Percentiles rank a stretch among this genome's conserved stretches.
phyloP scores from a whole-genome alignment of 164 flowering plant species.

The Nelumbo lutea region DNA sequence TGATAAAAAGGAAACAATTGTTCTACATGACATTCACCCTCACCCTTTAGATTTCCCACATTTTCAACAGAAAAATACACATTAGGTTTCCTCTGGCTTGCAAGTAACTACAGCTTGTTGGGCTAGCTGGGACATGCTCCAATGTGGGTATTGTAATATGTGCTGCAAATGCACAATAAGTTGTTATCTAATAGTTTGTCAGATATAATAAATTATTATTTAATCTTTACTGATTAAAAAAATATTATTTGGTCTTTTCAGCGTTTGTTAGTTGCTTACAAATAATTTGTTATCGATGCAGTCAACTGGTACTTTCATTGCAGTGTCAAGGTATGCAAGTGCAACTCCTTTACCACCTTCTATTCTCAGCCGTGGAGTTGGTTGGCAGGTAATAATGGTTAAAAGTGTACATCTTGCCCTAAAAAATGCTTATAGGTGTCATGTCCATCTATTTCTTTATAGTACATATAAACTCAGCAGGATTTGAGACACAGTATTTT shows the following conservation, averaged over 20 bases:
- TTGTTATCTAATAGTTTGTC: too few relatives aligned
- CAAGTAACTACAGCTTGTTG: not conserved
- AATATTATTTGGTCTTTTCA: not conserved
- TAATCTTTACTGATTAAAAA: not conserved
- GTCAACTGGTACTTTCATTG: conserved; percentile 79
- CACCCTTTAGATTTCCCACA: too few relatives aligned
- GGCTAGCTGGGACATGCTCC: not conserved
- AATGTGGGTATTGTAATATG: not conserved
- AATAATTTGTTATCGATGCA: conserved; percentile 23
- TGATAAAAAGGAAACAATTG: too few relatives aligned
- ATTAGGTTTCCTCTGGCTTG: too few relatives aligned
- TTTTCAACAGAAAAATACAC: too few relatives aligned
- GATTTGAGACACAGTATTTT: not conserved
- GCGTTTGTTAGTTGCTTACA: not conserved
- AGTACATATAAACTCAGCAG: not conserved
- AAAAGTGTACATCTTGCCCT: not conserved
- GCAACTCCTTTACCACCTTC: conserved; percentile 91
- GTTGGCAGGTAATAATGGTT: conserved; percentile 76
- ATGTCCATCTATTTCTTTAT: not conserved
- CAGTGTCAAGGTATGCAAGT: conserved; percentile 84
- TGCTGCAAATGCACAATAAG: not conserved
- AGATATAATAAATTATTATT: not conserved
- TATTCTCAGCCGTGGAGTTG: conserved; percentile 84
- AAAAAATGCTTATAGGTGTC: not conserved
- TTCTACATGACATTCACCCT: too few relatives aligned